phyloP scores from a whole-genome alignment of 2,329 filamentous ascomycete species.

The Tolypocladium amazonense region DNA sequence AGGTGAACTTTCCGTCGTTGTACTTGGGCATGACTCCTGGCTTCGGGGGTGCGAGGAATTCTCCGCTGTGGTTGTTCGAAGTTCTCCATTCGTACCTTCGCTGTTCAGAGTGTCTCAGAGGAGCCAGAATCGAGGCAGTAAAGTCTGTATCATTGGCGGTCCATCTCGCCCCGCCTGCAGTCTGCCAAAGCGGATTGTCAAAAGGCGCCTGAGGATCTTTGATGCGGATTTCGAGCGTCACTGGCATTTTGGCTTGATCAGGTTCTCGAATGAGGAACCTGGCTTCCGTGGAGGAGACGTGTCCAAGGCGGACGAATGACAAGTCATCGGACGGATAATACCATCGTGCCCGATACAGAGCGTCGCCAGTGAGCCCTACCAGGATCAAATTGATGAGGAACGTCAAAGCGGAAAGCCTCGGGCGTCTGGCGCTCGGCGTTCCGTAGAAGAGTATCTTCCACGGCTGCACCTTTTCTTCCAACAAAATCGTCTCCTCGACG shows the following conservation, averaged over 20 bases:
- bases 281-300: constrained; percentile 71
- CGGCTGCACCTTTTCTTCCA: constrained; percentile 45
- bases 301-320: constrained; percentile 79
- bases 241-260: constrained; percentile 59
- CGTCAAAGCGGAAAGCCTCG: constrained; percentile 54
- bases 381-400: constrained; percentile 63
- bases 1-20: constrained; percentile 67
- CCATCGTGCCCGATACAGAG: constrained; percentile 62
- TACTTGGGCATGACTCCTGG: constrained; percentile 51
- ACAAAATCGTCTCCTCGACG: constrained; percentile 50
- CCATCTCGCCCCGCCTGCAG: constrained; percentile 51
- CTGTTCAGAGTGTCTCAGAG: constrained; percentile 53
- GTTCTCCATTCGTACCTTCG: constrained; percentile 74
- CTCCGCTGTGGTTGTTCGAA: constrained; percentile 78
- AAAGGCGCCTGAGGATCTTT: constrained; percentile 39
- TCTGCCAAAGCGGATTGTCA: constrained; percentile 54
- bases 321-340: constrained; percentile 63
- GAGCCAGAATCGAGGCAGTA: constrained; percentile 60
- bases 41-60: constrained; percentile 67
- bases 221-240: constrained; percentile 57
- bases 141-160: constrained; percentile 74
- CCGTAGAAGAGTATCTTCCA: constrained; percentile 64
- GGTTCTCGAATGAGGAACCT: constrained; percentile 81
- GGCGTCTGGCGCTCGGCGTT: constrained; percentile 60
- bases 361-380: constrained; percentile 61